Percentiles rank a stretch among this genome's conserved stretches.
Conservation (phyloP, 1,284 basidiomycete genomes). For the Thelephora terrestris region DNA sequence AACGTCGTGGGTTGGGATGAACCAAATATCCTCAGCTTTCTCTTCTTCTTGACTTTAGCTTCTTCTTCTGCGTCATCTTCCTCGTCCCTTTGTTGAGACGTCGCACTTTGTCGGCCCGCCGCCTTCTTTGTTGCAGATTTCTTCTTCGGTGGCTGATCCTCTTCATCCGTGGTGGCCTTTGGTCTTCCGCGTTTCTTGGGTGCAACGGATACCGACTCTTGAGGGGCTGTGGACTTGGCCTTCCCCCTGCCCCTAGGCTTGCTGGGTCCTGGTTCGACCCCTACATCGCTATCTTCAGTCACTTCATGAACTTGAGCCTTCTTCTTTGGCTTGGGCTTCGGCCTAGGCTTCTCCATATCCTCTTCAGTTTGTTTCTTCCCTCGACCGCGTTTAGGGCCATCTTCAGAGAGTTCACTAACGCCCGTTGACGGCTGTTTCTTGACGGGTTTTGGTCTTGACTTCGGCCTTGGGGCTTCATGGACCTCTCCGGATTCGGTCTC, state of each 20-base stretch:
- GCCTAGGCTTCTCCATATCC: conserved; percentile 5
- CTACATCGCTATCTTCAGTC: not conserved
- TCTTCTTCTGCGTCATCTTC: too few species aligned
- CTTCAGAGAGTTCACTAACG: conserved; percentile 3
- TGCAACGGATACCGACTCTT: conserved; percentile 8
- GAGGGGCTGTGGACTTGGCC: conserved; percentile 16
- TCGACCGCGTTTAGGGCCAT: not conserved
- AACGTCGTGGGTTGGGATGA: conserved; percentile 30
- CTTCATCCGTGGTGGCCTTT: conserved; percentile 5
- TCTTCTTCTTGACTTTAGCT: conserved; percentile 47
- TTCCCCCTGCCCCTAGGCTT: conserved; percentile 15
- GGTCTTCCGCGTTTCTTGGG: not conserved
- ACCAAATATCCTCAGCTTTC: conserved; percentile 49
- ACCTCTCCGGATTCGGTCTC: too few species aligned
- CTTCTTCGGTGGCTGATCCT: not conserved
- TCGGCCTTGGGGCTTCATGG: too few species aligned
- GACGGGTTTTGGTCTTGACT: not conserved
- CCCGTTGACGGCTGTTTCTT: not conserved
- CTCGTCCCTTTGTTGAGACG: too few species aligned
- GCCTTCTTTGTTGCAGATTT: conserved; percentile 15
- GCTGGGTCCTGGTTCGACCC: conserved; percentile 1
- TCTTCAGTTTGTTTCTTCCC: conserved; percentile 8
- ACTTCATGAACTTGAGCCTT: conserved; percentile 10
- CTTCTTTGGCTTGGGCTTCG: conserved; percentile 9
- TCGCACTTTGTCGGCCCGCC: conserved; percentile 1